Evolutionary conservation across 1,284 basidiomycete genomes (phyloP).

Genomic region (Moniliophthora roreri): DNA sequence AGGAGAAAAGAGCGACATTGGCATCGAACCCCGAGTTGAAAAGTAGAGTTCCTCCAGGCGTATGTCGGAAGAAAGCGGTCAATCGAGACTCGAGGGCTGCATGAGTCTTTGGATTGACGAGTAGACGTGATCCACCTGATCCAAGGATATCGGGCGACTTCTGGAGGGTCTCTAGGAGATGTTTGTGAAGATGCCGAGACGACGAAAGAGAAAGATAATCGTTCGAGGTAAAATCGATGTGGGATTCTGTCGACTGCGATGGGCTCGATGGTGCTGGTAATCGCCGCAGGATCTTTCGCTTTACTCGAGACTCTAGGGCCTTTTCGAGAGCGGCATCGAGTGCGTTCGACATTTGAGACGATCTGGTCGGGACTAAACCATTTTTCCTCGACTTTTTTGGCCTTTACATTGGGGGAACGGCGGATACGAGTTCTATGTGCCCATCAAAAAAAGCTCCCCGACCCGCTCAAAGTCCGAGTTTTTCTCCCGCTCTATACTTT

Average conservation of each 20-base stretch:
- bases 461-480: too few relatives aligned
- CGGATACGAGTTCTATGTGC: too few relatives aligned
- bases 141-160: slow-evolving; percentile 70
- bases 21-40: slow-evolving; percentile 98
- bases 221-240: slow-evolving; percentile 86
- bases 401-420: too few relatives aligned
- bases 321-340: slow-evolving; percentile 24
- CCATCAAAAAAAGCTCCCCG: too few relatives aligned
- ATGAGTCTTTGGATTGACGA: slow-evolving; percentile 80
- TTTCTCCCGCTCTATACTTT: too few relatives aligned
- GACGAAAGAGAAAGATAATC: slow-evolving; percentile 90
- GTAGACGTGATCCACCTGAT: slow-evolving; percentile 86
- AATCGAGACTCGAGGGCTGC: slow-evolving; percentile 69
- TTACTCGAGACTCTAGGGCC: slow-evolving; percentile 62
- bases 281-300: slow-evolving; percentile 59
- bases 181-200: slow-evolving; percentile 53
- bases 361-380: too few relatives aligned
- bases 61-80: slow-evolving; percentile 52
- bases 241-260: slow-evolving; percentile 28
- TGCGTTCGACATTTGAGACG: neutral
- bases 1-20: slow-evolving; percentile 87
- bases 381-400: too few relatives aligned
- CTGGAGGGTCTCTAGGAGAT: slow-evolving; percentile 58
- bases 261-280: slow-evolving; percentile 49
- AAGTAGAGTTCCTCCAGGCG: slow-evolving; percentile 54